phyloP scores from a whole-genome alignment of 169 alveolate genomes.

The Plasmodium falciparum region DNA sequence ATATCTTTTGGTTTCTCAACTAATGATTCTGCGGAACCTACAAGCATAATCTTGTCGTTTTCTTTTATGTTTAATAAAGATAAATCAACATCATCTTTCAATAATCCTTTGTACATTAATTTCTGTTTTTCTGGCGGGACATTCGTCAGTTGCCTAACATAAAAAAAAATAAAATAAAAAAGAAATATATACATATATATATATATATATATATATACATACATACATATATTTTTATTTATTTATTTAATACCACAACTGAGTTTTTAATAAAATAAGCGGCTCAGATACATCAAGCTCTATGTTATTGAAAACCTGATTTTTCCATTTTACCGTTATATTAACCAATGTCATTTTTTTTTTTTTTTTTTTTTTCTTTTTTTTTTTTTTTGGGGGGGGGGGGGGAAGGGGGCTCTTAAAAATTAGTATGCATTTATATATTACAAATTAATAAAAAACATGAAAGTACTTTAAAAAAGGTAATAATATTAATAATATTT shows the following conservation, averaged over 20 bases:
- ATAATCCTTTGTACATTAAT: slow-evolving; percentile 90
- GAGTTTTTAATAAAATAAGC: slow-evolving; percentile 75
- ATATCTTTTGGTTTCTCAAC: slow-evolving; percentile 86
- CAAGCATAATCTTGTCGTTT: slow-evolving; percentile 91
- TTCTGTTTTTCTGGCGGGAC: slow-evolving; percentile 95
- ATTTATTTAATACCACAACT: slow-evolving; percentile 58
- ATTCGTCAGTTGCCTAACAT: slow-evolving; percentile 87
- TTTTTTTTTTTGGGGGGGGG: not conserved
- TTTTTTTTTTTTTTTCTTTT: not conserved
- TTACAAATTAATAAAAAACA: too few relatives aligned
- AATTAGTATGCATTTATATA: not conserved
- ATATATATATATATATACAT: not conserved
- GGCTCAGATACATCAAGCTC: slow-evolving; percentile 78
- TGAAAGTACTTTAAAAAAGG: too few relatives aligned
- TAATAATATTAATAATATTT: too few relatives aligned
- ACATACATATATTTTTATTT: not conserved
- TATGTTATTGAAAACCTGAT: slow-evolving; percentile 78
- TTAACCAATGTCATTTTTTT: slow-evolving; percentile 75
- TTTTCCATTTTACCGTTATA: slow-evolving; percentile 85
- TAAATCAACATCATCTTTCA: slow-evolving; percentile 89
- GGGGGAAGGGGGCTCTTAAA: not conserved
- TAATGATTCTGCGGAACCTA: slow-evolving; percentile 93
- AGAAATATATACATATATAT: too few relatives aligned
- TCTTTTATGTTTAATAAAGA: slow-evolving; percentile 81
- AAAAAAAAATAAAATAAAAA: not conserved